Evolutionary conservation across 768 basidiomycete species (phyloP).

Genomic region (Trametes meyenii): DNA sequence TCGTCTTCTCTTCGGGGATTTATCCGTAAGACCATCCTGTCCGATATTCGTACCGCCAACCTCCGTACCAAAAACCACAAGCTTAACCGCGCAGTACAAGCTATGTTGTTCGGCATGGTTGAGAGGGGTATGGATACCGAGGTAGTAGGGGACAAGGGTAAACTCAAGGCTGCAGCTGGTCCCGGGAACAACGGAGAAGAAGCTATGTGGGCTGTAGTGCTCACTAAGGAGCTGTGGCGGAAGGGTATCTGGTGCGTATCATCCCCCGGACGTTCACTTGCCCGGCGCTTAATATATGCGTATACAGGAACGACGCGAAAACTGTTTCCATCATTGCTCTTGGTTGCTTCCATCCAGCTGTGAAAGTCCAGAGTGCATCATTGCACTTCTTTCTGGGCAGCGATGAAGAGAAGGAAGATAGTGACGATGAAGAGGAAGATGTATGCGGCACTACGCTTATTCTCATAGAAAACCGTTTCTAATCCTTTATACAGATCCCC

Average conservation of each 20-base stretch:
- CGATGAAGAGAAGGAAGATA: conserved; percentile 75
- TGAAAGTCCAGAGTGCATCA: conserved; percentile 93
- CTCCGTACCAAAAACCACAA: conserved; percentile 89
- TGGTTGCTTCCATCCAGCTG: conserved; percentile 90
- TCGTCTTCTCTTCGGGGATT: conserved; percentile 81
- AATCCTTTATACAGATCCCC: conserved; percentile 45
- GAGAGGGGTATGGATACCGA: conserved; percentile 88
- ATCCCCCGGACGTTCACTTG: background rate
- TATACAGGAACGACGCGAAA: conserved; percentile 81
- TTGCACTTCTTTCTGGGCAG: conserved; percentile 96
- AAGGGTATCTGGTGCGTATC: conserved; percentile 80
- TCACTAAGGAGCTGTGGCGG: conserved; percentile 93
- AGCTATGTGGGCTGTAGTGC: conserved; percentile 95
- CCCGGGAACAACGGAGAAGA: conserved; percentile 65
- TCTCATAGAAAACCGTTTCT: no score
- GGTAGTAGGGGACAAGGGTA: conserved; percentile 84
- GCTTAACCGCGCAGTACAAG: conserved; percentile 93
- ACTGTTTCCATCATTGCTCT: conserved; percentile 89
- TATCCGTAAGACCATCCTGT: conserved; percentile 91
- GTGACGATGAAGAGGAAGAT: conserved; percentile 66
- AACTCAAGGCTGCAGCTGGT: conserved; percentile 48
- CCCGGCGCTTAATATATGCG: background rate
- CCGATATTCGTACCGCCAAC: conserved; percentile 92
- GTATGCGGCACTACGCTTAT: background rate
- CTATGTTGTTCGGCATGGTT: conserved; percentile 95